These are phyloP conservation scores for Auriculariales sp. DNA, from an alignment of 768 basidiomycete species.

Conservation along the genomic window DNA sequence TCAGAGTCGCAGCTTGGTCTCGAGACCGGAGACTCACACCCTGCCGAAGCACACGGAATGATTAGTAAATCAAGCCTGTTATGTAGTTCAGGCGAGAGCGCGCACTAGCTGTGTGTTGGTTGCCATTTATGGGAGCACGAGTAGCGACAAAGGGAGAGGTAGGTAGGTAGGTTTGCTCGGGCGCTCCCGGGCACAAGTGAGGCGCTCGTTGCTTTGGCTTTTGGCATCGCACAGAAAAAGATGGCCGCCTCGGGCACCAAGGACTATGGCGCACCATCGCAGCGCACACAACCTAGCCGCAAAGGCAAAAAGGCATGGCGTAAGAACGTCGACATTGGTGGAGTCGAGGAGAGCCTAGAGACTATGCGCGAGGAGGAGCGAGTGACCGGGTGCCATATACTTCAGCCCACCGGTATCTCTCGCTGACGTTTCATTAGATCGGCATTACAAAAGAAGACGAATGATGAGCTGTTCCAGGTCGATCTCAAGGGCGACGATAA, in stretches of 20 bases:
- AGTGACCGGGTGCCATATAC: conserved; percentile 63
- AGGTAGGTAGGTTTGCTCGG: no score
- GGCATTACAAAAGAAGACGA: conserved; percentile 46
- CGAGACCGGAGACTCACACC: not conserved
- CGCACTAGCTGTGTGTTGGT: no score
- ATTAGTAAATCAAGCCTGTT: no score
- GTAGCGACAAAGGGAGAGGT: no score
- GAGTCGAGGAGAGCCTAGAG: conserved; percentile 66
- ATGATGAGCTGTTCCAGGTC: conserved; percentile 66
- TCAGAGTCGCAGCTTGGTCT: not conserved
- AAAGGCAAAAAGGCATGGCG: conserved; percentile 92
- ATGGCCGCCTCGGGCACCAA: not conserved
- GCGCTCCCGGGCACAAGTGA: no score
- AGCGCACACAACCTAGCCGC: conserved; percentile 45
- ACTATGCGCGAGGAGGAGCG: conserved; percentile 68
- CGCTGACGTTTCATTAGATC: conserved; percentile 20
- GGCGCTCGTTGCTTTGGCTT: not conserved
- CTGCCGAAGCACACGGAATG: no score
- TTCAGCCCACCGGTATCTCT: not conserved
- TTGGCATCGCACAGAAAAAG: not conserved
- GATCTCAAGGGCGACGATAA: conserved; percentile 69
- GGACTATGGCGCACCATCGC: conserved; percentile 16
- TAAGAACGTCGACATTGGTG: conserved; percentile 79
- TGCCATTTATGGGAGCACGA: no score
- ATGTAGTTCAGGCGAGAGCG: no score